Percentiles rank a stretch among this genome's conserved stretches.
phyloP scores from a whole-genome alignment of 1,139 yeast species.

The Kodamaea sp. region DNA sequence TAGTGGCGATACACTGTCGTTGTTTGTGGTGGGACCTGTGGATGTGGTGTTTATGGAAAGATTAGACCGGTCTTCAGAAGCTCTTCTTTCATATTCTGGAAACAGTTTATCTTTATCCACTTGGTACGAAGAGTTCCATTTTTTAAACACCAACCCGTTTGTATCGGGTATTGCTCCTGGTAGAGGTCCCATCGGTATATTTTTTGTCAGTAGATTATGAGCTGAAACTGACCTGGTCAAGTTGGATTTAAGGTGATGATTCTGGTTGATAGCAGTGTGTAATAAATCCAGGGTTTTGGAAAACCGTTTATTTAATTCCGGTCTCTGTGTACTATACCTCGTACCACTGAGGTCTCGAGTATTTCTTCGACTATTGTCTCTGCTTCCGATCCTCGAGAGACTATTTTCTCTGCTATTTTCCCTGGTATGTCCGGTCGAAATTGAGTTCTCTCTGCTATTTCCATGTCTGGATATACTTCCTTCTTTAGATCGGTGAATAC shows the following conservation, averaged over 20 bases:
- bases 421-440: neutral
- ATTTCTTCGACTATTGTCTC: slow-evolving; percentile 1
- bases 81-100: neutral
- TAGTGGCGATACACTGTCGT: slow-evolving; percentile 28
- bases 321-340: too few species aligned
- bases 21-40: neutral
- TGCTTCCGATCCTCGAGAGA: too few species aligned
- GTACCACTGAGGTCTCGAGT: slow-evolving; percentile 9
- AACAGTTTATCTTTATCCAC: neutral
- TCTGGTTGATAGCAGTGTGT: slow-evolving; percentile 8
- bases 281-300: slow-evolving; percentile 8
- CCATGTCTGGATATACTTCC: neutral
- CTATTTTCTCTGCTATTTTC: too few species aligned
- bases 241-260: slow-evolving; percentile 13
- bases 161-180: neutral
- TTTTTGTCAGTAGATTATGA: too few species aligned
- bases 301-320: slow-evolving; percentile 13
- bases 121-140: neutral
- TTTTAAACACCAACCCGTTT: neutral
- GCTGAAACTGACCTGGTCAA: too few species aligned
- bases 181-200: too few species aligned
- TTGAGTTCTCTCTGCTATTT: neutral
- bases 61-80: neutral
- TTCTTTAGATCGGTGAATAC: neutral
- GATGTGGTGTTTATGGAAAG: neutral